Evolutionary conservation across 148 eudicot species (phyloP).

Genomic region (Beta vulgaris): DNA sequence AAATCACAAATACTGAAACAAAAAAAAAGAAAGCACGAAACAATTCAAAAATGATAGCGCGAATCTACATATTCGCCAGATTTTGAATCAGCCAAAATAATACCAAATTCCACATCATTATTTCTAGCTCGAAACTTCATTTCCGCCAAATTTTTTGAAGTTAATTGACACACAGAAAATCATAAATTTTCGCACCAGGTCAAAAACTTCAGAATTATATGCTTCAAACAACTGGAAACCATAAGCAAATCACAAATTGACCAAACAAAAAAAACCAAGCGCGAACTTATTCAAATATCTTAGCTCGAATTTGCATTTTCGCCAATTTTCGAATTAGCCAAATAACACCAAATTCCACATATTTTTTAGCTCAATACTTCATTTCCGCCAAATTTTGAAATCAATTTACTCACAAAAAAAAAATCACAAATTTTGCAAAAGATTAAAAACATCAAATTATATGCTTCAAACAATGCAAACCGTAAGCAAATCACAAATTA

Average conservation of each 20-base stretch:
- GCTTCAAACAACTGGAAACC: too few relatives aligned
- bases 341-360: not conserved
- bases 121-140: not conserved
- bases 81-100: not conserved
- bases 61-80: not conserved
- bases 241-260: too few relatives aligned
- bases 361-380: conserved; percentile 1
- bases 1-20: not conserved
- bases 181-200: too few relatives aligned
- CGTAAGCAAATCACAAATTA: too few relatives aligned
- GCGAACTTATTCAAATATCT: too few relatives aligned
- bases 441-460: conserved; percentile 4
- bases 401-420: not conserved
- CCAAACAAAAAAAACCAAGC: too few relatives aligned
- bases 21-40: not conserved
- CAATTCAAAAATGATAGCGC: not conserved
- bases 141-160: conserved; percentile 6
- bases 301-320: not conserved
- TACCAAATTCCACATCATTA: not conserved
- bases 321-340: not conserved
- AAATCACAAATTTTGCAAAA: not conserved
- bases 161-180: too few relatives aligned
- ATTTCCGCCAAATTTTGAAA: not conserved
- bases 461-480: not conserved
- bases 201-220: not conserved